Conservation (phyloP, 257 asterid genomes). For the Solanum tacnaense region DNA sequence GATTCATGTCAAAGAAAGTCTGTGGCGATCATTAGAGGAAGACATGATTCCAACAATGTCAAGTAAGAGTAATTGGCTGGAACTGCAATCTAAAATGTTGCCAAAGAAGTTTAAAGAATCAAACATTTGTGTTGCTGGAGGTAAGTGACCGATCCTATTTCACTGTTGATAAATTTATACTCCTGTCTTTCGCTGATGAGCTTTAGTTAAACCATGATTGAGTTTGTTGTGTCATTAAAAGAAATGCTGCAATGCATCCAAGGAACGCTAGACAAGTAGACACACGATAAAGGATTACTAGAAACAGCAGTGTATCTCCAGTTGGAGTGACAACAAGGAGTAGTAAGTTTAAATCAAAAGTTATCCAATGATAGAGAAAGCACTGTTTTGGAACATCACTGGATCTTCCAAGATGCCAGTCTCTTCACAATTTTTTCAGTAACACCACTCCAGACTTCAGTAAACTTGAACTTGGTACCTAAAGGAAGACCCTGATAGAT, state of each 20-base stretch:
- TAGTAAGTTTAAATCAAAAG: background rate
- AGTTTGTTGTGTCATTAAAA: background rate
- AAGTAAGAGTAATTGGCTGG: constrained; percentile 82
- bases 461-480: background rate
- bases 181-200: background rate
- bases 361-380: background rate
- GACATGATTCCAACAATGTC: constrained; percentile 66
- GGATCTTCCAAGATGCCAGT: background rate
- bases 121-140: constrained; percentile 94
- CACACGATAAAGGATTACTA: background rate
- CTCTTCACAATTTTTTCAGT: background rate
- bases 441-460: background rate
- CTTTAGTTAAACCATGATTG: background rate
- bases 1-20: constrained; percentile 60
- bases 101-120: constrained; percentile 68
- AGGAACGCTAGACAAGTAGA: background rate
- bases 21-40: constrained; percentile 83
- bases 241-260: background rate
- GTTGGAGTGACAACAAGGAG: background rate
- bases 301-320: background rate
- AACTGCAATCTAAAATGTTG: constrained; percentile 48
- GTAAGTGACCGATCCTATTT: constrained; percentile 24
- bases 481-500: background rate
- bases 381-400: background rate
- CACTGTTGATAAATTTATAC: background rate